phyloP scores from a whole-genome alignment of 768 basidiomycete genomes.

The Boletus subcaerulescens region DNA sequence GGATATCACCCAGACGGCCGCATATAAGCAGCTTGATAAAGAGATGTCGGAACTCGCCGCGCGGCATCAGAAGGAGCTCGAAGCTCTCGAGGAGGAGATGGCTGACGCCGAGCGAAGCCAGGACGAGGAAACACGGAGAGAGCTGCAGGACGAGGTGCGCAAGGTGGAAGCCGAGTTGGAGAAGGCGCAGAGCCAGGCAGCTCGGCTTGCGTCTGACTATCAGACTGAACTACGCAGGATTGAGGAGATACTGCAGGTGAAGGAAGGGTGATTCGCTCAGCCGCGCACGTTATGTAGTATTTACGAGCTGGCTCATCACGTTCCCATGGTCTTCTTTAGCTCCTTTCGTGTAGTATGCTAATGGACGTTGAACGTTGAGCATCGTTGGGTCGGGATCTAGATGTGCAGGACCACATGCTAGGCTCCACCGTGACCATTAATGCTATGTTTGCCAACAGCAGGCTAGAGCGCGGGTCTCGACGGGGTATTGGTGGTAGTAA shows the following conservation, averaged over 20 bases:
- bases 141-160: slow-evolving; percentile 40
- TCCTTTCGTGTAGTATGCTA: slow-evolving; percentile 1
- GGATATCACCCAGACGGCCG: slow-evolving; percentile 51
- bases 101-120: slow-evolving; percentile 41
- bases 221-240: slow-evolving; percentile 35
- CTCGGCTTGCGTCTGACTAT: slow-evolving; percentile 32
- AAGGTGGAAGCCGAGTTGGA: slow-evolving; percentile 31
- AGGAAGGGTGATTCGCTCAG: slow-evolving; percentile 23
- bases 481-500: slow-evolving; percentile 4
- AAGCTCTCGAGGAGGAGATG: slow-evolving; percentile 46
- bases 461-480: background rate
- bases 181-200: slow-evolving; percentile 29
- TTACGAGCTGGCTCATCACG: slow-evolving; percentile 23
- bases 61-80: slow-evolving; percentile 45
- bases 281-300: slow-evolving; percentile 21
- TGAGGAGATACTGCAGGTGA: slow-evolving; percentile 31
- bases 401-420: slow-evolving; percentile 1
- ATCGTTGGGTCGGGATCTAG: slow-evolving; percentile 15
- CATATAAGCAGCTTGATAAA: slow-evolving; percentile 48
- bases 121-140: slow-evolving; percentile 47
- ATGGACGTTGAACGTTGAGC: background rate
- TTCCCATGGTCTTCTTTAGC: slow-evolving; percentile 2
- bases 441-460: slow-evolving; percentile 2
- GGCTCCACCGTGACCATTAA: slow-evolving; percentile 5
- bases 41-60: slow-evolving; percentile 48